Conservation (phyloP, 192 early-diverging fungal species). For the Borealophlyctis nickersoniae region DNA sequence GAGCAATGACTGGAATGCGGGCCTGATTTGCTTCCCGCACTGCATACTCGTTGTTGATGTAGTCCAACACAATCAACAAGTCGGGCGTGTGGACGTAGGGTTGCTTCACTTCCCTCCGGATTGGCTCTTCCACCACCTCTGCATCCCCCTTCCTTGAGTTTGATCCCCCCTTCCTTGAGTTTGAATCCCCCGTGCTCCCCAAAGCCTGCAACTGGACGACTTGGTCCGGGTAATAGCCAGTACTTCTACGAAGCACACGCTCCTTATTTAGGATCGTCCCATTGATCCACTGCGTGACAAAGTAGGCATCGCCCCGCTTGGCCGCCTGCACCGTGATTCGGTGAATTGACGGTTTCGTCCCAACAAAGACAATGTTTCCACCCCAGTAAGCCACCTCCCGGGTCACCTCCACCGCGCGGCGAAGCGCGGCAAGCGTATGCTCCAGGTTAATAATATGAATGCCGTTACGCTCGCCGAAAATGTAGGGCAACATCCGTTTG, state of each 20-base stretch:
- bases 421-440: constrained; percentile 77
- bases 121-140: constrained; percentile 11
- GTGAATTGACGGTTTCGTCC: constrained; percentile 68
- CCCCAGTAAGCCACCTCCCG: constrained; percentile 68
- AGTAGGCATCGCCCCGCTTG: constrained; percentile 69
- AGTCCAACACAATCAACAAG: constrained; percentile 78
- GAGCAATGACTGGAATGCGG: constrained; percentile 84
- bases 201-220: constrained; percentile 25
- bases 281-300: constrained; percentile 79
- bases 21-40: constrained; percentile 71
- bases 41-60: constrained; percentile 77
- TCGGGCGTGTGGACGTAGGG: constrained; percentile 65
- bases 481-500: constrained; percentile 76
- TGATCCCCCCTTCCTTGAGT: not conserved
- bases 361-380: constrained; percentile 84
- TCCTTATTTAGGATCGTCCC: constrained; percentile 85
- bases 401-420: constrained; percentile 75
- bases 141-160: not conserved
- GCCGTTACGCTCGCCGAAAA: constrained; percentile 84
- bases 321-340: constrained; percentile 75
- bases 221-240: constrained; percentile 45
- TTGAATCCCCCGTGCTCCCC: not conserved
- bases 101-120: constrained; percentile 35
- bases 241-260: constrained; percentile 60
- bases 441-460: constrained; percentile 94